A percentile compares a stretch with the other conserved stretches of the same genome.
Evolutionary conservation across 495 filamentous ascomycete species (phyloP).

Genomic region (Xylaria longipes): DNA sequence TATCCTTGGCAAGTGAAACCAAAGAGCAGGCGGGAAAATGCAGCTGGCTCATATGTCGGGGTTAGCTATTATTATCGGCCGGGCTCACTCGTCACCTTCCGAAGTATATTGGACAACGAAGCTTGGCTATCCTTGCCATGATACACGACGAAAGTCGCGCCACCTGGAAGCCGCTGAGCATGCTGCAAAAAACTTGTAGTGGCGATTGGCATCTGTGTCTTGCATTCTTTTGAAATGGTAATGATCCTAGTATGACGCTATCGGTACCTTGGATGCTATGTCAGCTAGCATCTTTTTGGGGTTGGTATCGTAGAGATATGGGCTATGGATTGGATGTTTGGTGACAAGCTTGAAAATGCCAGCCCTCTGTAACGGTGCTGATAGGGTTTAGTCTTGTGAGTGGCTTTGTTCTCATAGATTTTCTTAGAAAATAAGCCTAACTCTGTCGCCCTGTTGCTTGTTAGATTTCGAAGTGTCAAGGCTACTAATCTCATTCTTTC

Average conservation of each 20-base stretch:
- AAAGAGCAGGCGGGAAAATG: not conserved
- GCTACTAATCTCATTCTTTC: too few relatives aligned
- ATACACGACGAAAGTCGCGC: not conserved
- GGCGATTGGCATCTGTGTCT: constrained; percentile 62
- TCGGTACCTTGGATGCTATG: constrained; percentile 65
- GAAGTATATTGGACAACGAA: not conserved
- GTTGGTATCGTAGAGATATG: constrained; percentile 67
- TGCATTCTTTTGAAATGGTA: constrained; percentile 63
- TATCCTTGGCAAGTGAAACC: not conserved
- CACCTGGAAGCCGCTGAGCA: not conserved
- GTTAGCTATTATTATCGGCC: not conserved
- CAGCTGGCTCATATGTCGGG: not conserved
- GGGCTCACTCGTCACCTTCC: not conserved
- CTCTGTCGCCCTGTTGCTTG: not conserved
- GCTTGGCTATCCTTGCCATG: not conserved
- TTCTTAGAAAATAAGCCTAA: constrained; percentile 57
- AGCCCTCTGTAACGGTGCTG: constrained; percentile 32
- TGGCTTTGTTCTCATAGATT: constrained; percentile 50
- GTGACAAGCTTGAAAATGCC: constrained; percentile 45
- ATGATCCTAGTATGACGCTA: constrained; percentile 56
- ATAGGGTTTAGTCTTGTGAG: constrained; percentile 40
- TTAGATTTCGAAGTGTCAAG: too few relatives aligned
- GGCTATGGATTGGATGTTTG: constrained; percentile 60
- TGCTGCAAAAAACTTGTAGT: too few relatives aligned
- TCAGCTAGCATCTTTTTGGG: constrained; percentile 65